Conservation (phyloP, 192 early-diverging fungal species). For the Polychytrium aggregatum region DNA sequence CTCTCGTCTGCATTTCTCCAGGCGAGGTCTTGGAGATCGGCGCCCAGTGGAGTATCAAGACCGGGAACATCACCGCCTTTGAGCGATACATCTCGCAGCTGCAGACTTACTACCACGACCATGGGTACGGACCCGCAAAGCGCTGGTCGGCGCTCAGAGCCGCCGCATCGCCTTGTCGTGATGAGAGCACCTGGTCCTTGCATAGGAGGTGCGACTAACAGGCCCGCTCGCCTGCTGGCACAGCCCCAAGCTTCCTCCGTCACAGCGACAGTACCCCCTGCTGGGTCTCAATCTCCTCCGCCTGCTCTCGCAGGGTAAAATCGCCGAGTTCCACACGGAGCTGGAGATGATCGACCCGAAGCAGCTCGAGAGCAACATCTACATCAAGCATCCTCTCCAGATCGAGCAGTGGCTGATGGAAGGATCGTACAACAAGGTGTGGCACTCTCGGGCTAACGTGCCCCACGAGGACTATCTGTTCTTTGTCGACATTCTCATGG, state of each 20-base stretch:
- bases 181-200: too few species aligned
- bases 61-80: constrained; percentile 84
- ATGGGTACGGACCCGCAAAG: constrained; percentile 34
- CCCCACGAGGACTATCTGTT: constrained; percentile 84
- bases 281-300: constrained; percentile 88
- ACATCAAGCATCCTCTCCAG: constrained; percentile 84
- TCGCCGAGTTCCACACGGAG: constrained; percentile 98
- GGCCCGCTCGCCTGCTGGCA: background rate
- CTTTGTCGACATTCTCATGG: constrained; percentile 90
- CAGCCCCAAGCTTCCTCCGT: constrained; percentile 49
- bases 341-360: constrained; percentile 80
- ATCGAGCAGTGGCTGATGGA: constrained; percentile 97
- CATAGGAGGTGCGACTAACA: too few species aligned
- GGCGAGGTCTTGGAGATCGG: constrained; percentile 84
- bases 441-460: constrained; percentile 81
- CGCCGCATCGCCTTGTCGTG: too few species aligned
- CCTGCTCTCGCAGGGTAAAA: constrained; percentile 83
- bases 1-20: constrained; percentile 11
- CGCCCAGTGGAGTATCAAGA: constrained; percentile 74
- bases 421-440: constrained; percentile 93
- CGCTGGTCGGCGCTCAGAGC: too few species aligned
- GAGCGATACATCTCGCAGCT: constrained; percentile 92
- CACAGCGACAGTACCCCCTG: constrained; percentile 75
- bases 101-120: constrained; percentile 75
- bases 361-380: constrained; percentile 66